Percentiles rank a stretch among this genome's conserved stretches.
phyloP scores from a whole-genome alignment of 2,329 filamentous ascomycete genomes.

The Aspergillus hiratsukae region DNA sequence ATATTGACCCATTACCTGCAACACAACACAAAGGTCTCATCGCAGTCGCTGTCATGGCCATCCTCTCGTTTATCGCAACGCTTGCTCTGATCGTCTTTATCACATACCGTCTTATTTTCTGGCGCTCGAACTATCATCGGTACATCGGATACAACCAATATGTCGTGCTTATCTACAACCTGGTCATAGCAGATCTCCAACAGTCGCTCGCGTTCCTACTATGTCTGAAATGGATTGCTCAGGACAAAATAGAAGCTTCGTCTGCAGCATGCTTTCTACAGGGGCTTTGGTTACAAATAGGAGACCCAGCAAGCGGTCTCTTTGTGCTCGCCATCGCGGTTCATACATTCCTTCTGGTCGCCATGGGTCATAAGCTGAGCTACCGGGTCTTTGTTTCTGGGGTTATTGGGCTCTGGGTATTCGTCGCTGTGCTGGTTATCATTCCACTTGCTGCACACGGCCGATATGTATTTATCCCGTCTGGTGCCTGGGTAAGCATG shows the following conservation, averaged over 20 bases:
- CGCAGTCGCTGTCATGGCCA: constrained; percentile 44
- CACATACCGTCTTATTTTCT: constrained; percentile 49
- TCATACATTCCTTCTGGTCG: constrained; percentile 50
- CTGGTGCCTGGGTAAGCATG: constrained; percentile 45
- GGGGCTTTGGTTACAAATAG: constrained; percentile 50
- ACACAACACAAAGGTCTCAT: constrained; percentile 42
- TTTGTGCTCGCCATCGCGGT: constrained; percentile 52
- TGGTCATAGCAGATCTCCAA: constrained; percentile 51
- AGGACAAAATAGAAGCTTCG: constrained; percentile 42
- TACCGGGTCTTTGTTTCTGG: constrained; percentile 42
- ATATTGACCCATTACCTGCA: constrained; percentile 33
- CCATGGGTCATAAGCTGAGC: constrained; percentile 44
- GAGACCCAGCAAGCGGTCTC: constrained; percentile 50
- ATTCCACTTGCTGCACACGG: constrained; percentile 43
- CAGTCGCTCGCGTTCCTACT: constrained; percentile 49
- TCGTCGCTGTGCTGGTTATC: constrained; percentile 44
- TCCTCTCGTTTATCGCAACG: constrained; percentile 46
- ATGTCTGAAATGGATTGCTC: constrained; percentile 44
- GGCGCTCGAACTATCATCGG: constrained; percentile 44
- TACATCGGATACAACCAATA: constrained; percentile 54
- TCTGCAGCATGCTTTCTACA: constrained; percentile 48
- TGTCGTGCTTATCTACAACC: constrained; percentile 51
- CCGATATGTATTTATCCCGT: constrained; percentile 43
- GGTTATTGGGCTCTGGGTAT: constrained; percentile 45
- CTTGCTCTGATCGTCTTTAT: constrained; percentile 44